Evolutionary conservation across 371 early-diverging fungal species (phyloP), one percentile per base, ranked within the genome.

Genomic region (Syncephalastrum racemosum): DNA sequence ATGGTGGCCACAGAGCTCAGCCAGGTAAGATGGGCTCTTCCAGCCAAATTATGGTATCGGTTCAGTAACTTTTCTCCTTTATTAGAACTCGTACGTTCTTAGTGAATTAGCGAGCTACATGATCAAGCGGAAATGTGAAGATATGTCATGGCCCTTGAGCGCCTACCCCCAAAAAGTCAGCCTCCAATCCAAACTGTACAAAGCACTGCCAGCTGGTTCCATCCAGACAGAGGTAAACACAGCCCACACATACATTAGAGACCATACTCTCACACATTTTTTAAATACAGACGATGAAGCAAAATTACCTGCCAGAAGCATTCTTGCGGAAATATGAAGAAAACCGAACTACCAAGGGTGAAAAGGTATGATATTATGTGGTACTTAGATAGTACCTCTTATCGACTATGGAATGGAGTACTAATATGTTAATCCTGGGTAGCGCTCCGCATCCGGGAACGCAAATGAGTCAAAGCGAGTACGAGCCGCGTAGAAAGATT

Each of bases 81-180:
- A 47, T 6, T 71, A 86, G 90, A 82, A 89, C 53, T 76, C 95
- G 1, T 94, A 94, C 69, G 75, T 87, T 14, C 54, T 94, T 42
- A 84, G 90, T 66, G 97, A 97, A 55, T 65, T 97, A 45, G 79
- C 90, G 13, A 89, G 92, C 60, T 71, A 84, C 44, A 46, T 93
- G 53, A 86, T 97, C 16, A 90, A 86, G 45, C 87, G 86, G 14
- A 83, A 82, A 57, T 81, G 87, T 51, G 79, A 83, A 42, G 66
- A 81, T 14, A 64, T 79, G 47, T 79, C 83, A 18, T 95, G 95
- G 93, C 70, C 83, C 2, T 63, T 92, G 14, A 79, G 79, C 42
- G 77, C 90, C 12, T 88, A 87, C 65, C 85, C 84, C 12, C 86
- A 81, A 12, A 71, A 73, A 20, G 74, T 88, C 12, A 75, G 69